Conservation (phyloP, 768 basidiomycete genomes). For the Mycena filopes region DNA sequence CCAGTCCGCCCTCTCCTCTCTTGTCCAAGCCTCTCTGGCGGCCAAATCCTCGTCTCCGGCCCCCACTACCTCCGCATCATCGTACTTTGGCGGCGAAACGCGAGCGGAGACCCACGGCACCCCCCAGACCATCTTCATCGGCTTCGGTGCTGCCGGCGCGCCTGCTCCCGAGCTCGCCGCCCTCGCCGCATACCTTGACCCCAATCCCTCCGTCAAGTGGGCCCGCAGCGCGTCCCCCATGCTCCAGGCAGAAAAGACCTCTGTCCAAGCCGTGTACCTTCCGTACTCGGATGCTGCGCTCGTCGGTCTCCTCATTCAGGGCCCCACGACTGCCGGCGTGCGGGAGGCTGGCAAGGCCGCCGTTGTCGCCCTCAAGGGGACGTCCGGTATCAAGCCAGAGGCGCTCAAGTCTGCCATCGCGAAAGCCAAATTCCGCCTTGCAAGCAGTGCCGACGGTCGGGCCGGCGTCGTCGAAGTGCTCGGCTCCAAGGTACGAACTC, state of each 20-base stretch:
- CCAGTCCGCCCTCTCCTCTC: conserved; percentile 70
- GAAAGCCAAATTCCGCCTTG: conserved; percentile 89
- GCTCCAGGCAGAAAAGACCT: conserved; percentile 63
- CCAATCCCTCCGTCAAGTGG: conserved; percentile 89
- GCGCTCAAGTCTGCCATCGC: conserved; percentile 84
- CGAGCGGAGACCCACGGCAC: conserved; percentile 71
- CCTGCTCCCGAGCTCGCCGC: conserved; percentile 79
- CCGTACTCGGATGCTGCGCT: conserved; percentile 94
- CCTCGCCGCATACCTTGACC: conserved; percentile 83
- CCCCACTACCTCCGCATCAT: conserved; percentile 45
- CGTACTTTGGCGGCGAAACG: conserved; percentile 87
- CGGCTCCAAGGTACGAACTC: conserved; percentile 70
- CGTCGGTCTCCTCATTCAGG: conserved; percentile 85
- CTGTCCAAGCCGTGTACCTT: conserved; percentile 79
- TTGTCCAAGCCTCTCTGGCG: conserved; percentile 78
- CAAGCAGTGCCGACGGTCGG: conserved; percentile 73
- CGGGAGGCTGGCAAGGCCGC: conserved; percentile 76
- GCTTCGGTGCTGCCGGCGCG: conserved; percentile 79
- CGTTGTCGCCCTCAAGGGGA: conserved; percentile 72
- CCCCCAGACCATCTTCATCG: conserved; percentile 86
- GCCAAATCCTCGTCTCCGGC: conserved; percentile 51
- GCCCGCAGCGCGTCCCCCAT: conserved; percentile 77
- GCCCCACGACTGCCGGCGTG: conserved; percentile 67
- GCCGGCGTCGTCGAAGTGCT: conserved; percentile 71
- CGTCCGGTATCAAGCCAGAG: conserved; percentile 71